phyloP scores from a whole-genome alignment of 805 yeast species.

The Candida pseudoglaebosa region DNA sequence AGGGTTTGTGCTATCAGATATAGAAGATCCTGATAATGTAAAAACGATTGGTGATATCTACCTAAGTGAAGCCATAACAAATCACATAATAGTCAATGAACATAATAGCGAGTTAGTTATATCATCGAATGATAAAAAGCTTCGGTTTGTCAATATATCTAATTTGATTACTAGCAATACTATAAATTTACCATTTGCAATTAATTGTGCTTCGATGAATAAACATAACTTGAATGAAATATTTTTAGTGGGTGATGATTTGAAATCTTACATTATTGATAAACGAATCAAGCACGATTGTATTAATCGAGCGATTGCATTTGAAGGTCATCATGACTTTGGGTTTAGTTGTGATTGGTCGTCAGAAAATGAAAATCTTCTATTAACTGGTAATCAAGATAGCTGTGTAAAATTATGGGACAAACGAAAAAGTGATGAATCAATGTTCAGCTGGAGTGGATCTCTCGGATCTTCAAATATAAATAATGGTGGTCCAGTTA shows the following conservation, averaged over 20 bases:
- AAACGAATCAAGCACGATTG: constrained; percentile 20
- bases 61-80: constrained; percentile 53
- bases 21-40: constrained; percentile 19
- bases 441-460: constrained; percentile 33
- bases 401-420: constrained; percentile 55
- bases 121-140: constrained; percentile 47
- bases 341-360: constrained; percentile 63
- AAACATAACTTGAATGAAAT: constrained; percentile 36
- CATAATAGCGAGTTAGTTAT: constrained; percentile 32
- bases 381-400: constrained; percentile 61
- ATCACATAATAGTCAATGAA: constrained; percentile 39
- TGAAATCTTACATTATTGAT: constrained; percentile 43
- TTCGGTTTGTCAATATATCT: constrained; percentile 40
- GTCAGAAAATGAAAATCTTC: constrained; percentile 31
- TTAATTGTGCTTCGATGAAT: constrained; percentile 45
- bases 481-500: constrained; percentile 43
- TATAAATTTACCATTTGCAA: constrained; percentile 40
- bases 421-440: constrained; percentile 29
- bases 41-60: constrained; percentile 28
- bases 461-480: constrained; percentile 22
- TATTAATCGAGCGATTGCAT: background rate
- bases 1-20: constrained; percentile 38
- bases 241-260: constrained; percentile 50
- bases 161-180: constrained; percentile 10
- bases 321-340: constrained; percentile 49